These are phyloP conservation scores for Suillus alpinus DNA, from an alignment of 768 basidiomycete species.

Conservation along the genomic window DNA sequence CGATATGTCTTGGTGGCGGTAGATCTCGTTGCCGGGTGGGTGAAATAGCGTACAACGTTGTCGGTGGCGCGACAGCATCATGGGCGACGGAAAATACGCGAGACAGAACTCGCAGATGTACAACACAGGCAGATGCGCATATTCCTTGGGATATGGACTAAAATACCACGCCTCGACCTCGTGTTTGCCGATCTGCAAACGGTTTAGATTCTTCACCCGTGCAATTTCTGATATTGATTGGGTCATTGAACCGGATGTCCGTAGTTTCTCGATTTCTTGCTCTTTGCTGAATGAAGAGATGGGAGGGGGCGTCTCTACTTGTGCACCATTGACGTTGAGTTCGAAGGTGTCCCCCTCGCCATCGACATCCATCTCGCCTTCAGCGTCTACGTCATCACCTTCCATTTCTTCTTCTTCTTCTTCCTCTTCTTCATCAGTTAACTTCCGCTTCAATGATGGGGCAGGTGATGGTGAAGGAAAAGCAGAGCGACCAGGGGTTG, in stretches of 20 bases:
- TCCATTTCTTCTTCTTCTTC: constrained; percentile 61
- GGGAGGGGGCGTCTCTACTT: constrained; percentile 50
- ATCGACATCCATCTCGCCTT: constrained; percentile 67
- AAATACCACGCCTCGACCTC: constrained; percentile 99
- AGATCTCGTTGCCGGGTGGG: constrained; percentile 99
- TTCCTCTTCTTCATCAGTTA: constrained; percentile 58
- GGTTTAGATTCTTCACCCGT: constrained; percentile 96
- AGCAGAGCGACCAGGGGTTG: constrained; percentile 36
- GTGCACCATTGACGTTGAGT: constrained; percentile 45
- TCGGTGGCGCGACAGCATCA: constrained; percentile 92
- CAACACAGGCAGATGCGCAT: constrained; percentile 89
- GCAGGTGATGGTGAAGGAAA: constrained; percentile 57
- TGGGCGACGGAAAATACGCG: constrained; percentile 83
- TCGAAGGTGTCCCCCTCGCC: constrained; percentile 70
- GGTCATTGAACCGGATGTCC: constrained; percentile 98
- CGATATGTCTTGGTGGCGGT: constrained; percentile 94
- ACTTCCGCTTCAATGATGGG: constrained; percentile 67
- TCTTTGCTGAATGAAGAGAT: constrained; percentile 85
- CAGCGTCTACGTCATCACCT: constrained; percentile 39
- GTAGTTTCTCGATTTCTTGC: constrained; percentile 97
- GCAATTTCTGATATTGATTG: constrained; percentile 98
- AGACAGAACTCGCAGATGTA: constrained; percentile 99
- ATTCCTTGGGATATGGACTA: constrained; percentile 98
- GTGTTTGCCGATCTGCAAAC: constrained; percentile 92
- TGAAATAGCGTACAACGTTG: constrained; percentile 87